A percentile compares a stretch with the other conserved stretches of the same genome.
Evolutionary conservation across 768 basidiomycete species (phyloP).

Genomic region (Agrocybe chaxingu): DNA sequence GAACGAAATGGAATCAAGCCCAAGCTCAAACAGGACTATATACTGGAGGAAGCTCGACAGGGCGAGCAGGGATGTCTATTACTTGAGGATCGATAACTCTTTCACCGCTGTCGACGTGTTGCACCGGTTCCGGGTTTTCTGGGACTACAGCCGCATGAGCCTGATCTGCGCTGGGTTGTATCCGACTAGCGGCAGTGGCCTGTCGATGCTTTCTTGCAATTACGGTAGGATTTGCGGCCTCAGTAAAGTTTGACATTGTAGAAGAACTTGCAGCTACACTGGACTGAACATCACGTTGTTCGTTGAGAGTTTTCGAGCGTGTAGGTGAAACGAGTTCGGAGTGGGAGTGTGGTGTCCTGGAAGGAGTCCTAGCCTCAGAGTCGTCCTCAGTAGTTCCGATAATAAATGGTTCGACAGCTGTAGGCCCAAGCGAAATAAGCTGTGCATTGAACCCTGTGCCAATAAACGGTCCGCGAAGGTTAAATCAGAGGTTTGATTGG

Average conservation of each 20-base stretch:
- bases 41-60: constrained; percentile 28
- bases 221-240: too few species aligned
- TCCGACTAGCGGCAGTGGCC: not conserved
- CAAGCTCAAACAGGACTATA: constrained; percentile 23
- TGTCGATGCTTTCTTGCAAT: not conserved
- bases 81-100: constrained; percentile 11
- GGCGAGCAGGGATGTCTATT: not conserved
- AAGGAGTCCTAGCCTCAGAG: not conserved
- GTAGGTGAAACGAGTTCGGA: too few species aligned
- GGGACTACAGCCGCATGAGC: too few species aligned
- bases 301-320: too few species aligned
- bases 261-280: too few species aligned
- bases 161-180: not conserved
- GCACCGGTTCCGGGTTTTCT: constrained; percentile 6
- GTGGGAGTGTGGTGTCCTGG: too few species aligned
- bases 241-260: too few species aligned
- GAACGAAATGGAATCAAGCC: not conserved
- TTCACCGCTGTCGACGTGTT: constrained; percentile 28
- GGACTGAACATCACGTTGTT: too few species aligned
- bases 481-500: too few species aligned
- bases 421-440: not conserved
- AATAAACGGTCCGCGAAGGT: not conserved
- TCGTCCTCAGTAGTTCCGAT: not conserved
- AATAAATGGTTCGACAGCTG: not conserved
- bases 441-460: not conserved